Base-by-base conservation (phyloP, 192 early-diverging fungal genomes). In the Entomortierella lignicola region DNA sequence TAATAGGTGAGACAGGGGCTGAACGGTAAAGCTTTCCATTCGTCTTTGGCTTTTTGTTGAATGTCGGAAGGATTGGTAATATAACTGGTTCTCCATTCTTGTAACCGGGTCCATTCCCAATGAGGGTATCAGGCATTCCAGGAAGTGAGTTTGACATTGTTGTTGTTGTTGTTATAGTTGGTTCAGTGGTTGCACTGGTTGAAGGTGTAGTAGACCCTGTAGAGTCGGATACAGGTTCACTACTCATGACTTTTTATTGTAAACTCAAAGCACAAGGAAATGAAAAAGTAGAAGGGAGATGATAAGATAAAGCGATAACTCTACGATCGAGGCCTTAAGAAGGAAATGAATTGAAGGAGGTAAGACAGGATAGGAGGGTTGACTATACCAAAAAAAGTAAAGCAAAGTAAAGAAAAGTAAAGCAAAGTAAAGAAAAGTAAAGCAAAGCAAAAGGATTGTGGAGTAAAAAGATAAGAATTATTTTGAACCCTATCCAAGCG, bases 51-150 rank as follows among this genome's bases (percentile, higher is more conserved):
- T 48, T 60, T 57, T 67, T 79, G 34, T 56, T 69, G 58, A 79
- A 79, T 27, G 67, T 70, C 21, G 75, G 61, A 39, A 70, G 67
- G 15, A 79, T 70, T 27, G 75, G 75, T 23, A 79, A 44, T 15
- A 43, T 67, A 25, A 79, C 70, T 47, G 66, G 62, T 47, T 79
- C 68, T 11, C 75, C 75, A 58, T 79, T 70, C 56, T 69, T 70
- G 57, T 79, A 79, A 15, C 75, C 75, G 15, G 75, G 75, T 30
- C 75, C 75, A 51, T 79, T 79, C 30, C 75, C 75, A 25, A 79
- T 79, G 47, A 79, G 27, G 0, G 72, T 65, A 8, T 41, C 44
- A 21, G 61, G 50, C 62, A 79, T 70, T 29, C 61, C 61, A 10
- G 66, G 60, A 5, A 74, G 25, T 0, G 53, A 30, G 39, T 50